Evolutionary conservation across 345 rosid genomes (phyloP).

Genomic region (Ailanthus altissimus): DNA sequence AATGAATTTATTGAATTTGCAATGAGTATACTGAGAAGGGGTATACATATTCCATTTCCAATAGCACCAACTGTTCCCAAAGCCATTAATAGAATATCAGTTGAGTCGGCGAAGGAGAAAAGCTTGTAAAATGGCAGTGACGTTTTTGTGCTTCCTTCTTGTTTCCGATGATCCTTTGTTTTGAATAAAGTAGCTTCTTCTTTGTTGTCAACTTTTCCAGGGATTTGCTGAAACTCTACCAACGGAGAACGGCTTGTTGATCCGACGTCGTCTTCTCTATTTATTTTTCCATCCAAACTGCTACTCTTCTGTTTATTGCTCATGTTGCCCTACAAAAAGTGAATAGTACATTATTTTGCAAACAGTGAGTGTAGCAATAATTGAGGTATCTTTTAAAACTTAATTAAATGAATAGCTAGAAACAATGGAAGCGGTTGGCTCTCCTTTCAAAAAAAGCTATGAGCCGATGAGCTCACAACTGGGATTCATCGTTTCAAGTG

Average conservation of each 20-base stretch:
- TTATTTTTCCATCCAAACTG: conserved; percentile 11
- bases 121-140: neutral
- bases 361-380: too few relatives aligned
- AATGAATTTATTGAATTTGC: neutral
- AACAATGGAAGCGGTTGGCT: too few relatives aligned
- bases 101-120: neutral
- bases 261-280: neutral
- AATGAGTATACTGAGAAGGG: neutral
- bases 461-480: too few relatives aligned
- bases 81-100: neutral
- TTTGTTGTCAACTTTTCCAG: neutral
- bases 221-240: conserved; percentile 4
- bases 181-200: neutral
- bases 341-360: too few relatives aligned
- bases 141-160: conserved; percentile 22
- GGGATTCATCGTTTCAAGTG: too few relatives aligned
- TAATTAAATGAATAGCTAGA: too few relatives aligned
- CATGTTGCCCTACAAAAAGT: too few relatives aligned
- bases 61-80: neutral
- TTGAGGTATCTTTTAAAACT: too few relatives aligned
- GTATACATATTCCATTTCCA: neutral
- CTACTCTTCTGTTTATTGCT: too few relatives aligned
- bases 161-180: conserved; percentile 15
- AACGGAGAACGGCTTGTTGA: conserved; percentile 6
- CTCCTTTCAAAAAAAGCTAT: too few relatives aligned